These are phyloP conservation scores for Ciborinia camelliae DNA, from an alignment of 2,329 filamentous ascomycete genomes.

Conservation along the genomic window DNA sequence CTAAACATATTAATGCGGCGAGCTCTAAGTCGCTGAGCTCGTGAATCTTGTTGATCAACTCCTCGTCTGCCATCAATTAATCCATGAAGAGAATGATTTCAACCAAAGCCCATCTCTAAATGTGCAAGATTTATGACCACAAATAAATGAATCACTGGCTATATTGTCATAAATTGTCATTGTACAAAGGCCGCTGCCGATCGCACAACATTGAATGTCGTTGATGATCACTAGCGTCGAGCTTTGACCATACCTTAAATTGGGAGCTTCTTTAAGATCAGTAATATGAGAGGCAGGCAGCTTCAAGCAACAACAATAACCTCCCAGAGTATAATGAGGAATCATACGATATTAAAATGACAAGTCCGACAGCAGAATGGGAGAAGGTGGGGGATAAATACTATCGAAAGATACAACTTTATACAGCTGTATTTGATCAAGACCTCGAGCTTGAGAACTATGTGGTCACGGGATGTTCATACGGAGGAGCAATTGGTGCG, in stretches of 20 bases:
- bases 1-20: conserved; percentile 75
- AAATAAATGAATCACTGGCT: not conserved
- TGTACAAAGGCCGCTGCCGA: conserved; percentile 22
- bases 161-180: not conserved
- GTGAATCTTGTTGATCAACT: conserved; percentile 67
- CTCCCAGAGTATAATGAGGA: conserved; percentile 12
- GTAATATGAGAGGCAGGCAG: conserved; percentile 13
- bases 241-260: conserved; percentile 35
- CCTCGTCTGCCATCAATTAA: conserved; percentile 62
- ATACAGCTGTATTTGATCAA: conserved; percentile 88
- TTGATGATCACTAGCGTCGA: conserved; percentile 28
- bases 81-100: conserved; percentile 18
- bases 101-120: conserved; percentile 19
- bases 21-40: conserved; percentile 84
- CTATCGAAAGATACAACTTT: conserved; percentile 92
- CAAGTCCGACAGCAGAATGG: conserved; percentile 67
- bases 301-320: conserved; percentile 14
- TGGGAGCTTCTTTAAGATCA: conserved; percentile 4
- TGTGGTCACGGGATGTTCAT: conserved; percentile 85
- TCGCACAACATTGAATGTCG: conserved; percentile 3
- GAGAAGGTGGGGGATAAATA: conserved; percentile 89
- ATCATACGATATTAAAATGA: conserved; percentile 27
- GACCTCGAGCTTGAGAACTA: conserved; percentile 95
- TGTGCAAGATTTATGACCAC: not conserved
- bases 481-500: conserved; percentile 88